These are phyloP conservation scores for Talaromyces borbonicus DNA, from an alignment of 495 filamentous ascomycete species.

Conservation along the genomic window DNA sequence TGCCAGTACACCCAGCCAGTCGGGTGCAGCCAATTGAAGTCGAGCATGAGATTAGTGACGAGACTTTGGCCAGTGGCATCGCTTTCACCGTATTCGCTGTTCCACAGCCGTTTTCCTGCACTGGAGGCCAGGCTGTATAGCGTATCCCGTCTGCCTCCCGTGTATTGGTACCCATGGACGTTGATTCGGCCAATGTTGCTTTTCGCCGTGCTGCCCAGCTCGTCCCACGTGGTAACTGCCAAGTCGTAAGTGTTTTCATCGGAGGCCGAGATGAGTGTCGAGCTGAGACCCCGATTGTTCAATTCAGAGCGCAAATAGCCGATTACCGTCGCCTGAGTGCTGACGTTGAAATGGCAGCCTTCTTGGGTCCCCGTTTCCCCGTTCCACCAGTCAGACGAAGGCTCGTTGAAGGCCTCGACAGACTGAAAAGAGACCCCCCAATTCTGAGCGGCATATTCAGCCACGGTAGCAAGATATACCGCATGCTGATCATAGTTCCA, in stretches of 20 bases:
- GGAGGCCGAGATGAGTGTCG: neutral
- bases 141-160: constrained; percentile 14
- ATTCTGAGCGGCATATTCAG: constrained; percentile 21
- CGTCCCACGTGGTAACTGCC: constrained; percentile 19
- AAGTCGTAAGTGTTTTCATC: constrained; percentile 5
- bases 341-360: constrained; percentile 1
- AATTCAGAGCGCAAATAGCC: neutral
- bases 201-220: constrained; percentile 15
- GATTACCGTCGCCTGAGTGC: constrained; percentile 1
- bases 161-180: constrained; percentile 31
- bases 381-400: constrained; percentile 27
- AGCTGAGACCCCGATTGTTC: constrained; percentile 3
- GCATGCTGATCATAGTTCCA: constrained; percentile 28
- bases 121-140: constrained; percentile 13
- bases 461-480: constrained; percentile 29
- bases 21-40: constrained; percentile 25
- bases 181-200: constrained; percentile 20
- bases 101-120: constrained; percentile 24
- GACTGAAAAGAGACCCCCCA: constrained; percentile 24
- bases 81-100: constrained; percentile 30
- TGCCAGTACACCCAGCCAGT: constrained; percentile 35
- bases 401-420: constrained; percentile 31
- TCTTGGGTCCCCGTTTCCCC: constrained; percentile 11
- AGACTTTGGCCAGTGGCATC: constrained; percentile 22
- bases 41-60: constrained; percentile 23